Percentiles rank a stretch among this genome's conserved stretches.
phyloP scores from a whole-genome alignment of 129 eudicot species.

The Flaveria brownii region DNA sequence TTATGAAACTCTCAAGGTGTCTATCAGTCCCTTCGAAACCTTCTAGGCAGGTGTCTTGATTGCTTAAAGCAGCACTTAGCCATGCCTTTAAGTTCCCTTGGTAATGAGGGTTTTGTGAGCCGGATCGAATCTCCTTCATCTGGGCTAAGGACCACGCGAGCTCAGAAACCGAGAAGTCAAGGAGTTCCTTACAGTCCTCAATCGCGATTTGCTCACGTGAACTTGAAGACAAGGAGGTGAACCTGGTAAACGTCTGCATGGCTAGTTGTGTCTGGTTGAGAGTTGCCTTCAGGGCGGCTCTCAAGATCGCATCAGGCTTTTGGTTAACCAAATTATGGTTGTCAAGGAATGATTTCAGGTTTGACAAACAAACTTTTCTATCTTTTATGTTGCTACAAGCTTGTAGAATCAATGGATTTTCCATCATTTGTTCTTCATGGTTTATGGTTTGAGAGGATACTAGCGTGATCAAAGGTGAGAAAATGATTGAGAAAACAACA shows the following conservation, averaged over 20 bases:
- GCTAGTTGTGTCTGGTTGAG: conserved; percentile 55
- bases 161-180: conserved; percentile 87
- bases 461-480: conserved; percentile 31
- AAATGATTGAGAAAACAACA: conserved; percentile 29
- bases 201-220: conserved; percentile 84
- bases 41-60: conserved; percentile 96
- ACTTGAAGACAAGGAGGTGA: conserved; percentile 57
- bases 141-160: conserved; percentile 72
- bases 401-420: conserved; percentile 53
- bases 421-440: conserved; percentile 39
- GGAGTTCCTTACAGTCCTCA: conserved; percentile 85
- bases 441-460: conserved; percentile 36
- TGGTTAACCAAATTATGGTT: conserved; percentile 16
- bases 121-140: conserved; percentile 61
- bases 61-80: conserved; percentile 93
- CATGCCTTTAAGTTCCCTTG: conserved; percentile 78
- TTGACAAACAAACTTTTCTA: conserved; percentile 53
- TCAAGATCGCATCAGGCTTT: conserved; percentile 52
- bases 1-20: conserved; percentile 54
- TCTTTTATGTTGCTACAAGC: conserved; percentile 62
- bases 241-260: conserved; percentile 51
- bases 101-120: conserved; percentile 40
- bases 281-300: conserved; percentile 69
- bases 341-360: conserved; percentile 48
- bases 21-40: conserved; percentile 88